Base-by-base conservation (phyloP, 2,329 filamentous ascomycete species). In the Microcyclosporella mali region DNA sequence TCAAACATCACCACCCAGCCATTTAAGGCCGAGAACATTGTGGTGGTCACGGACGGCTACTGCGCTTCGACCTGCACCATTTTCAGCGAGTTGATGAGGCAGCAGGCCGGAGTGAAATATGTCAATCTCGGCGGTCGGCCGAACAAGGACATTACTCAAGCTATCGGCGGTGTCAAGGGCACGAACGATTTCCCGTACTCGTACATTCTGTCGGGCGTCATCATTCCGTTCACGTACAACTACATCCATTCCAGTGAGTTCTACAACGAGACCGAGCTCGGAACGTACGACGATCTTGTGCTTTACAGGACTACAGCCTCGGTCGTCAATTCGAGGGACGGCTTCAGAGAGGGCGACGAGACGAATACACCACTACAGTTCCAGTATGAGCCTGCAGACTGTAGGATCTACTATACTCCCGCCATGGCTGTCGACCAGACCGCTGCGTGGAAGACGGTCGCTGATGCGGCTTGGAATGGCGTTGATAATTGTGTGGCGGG, bases 1-100 rank as follows among this genome's bases (percentile, higher is more conserved):
- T 56, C 64, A 14, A 71, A 73, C 53, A 66, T 72, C 33, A 66
- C 70, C 0, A 65, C 37, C 2, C 53, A 70, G 49, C 77, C 76
- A 2, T 82, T 82, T 56, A 67, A 65, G 1, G 65, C 76, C 2
- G 73, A 80, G 44, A 72, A 82, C 56, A 72, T 82, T 33, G 66
- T 81, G 31, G 61, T 81, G 14, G 66, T 65, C 1, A 60, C 58
- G 29, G 69, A 72, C 40, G 69, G 69, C 43, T 67, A 67, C 61
- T 72, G 69, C 52, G 66, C 66, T 1, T 66, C 62, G 1, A 70
- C 69, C n/a, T 72, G 69, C 56, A 65, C 67, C 31, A 67, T 71
- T 45, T 69, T 67, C 46, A 56, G 60, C n/a, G 69, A 71, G 45
- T 56, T 71, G 3, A 66, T 71, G 56, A 65, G 66, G 15, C 66